Evolutionary conservation across 1,139 yeast genomes (phyloP), one percentile per base, ranked within the genome.

Genomic region (Wickerhamomyces sp.): DNA sequence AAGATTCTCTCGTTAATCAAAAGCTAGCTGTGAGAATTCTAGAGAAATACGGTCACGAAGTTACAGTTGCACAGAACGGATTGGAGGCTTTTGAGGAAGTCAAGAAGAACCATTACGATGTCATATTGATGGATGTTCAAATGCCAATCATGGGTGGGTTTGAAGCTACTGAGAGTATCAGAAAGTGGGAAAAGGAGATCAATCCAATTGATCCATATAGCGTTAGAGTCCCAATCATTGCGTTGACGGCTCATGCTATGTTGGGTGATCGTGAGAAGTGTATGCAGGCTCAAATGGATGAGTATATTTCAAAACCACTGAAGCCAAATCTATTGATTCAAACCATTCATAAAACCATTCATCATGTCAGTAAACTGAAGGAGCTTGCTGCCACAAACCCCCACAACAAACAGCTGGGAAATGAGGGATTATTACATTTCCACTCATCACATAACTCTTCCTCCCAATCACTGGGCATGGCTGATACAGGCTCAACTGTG

Each of bases 101-200:
- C 38, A 75, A 81, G 61, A 64, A 69, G 42, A 50, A 53, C 29
- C 46, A 48, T 8, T 87, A 81, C 62, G 95, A 88, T 60, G 93
- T 84, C 42, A 88, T 88, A 14, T 74, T 88, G 55, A 88, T 88
- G 96, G 96, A 88, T 69, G 95, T 88, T 37, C 95, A 88, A 65
- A 88, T 88, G 96, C 96, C 96, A 7, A 89, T 87, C 9, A 87
- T 88, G 94, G 95, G 95, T 39, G 96, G 96, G 0, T 88, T 88
- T 62, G 95, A 88, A 61, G 95, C 95, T 4, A 87, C 95, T 1
- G 88, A 84, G 47, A 78, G 81, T 63, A 88, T 88, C 46, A 72
- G 95, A 57, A 91, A 84, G 62, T 87, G 94, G 94, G 96, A 88
- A 66, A 80, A 76, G 69, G 87, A 84, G 64, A 88, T 88, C n/a